Evolutionary conservation across 169 alveolate species (phyloP).

Genomic region (Plasmodium berghei): DNA sequence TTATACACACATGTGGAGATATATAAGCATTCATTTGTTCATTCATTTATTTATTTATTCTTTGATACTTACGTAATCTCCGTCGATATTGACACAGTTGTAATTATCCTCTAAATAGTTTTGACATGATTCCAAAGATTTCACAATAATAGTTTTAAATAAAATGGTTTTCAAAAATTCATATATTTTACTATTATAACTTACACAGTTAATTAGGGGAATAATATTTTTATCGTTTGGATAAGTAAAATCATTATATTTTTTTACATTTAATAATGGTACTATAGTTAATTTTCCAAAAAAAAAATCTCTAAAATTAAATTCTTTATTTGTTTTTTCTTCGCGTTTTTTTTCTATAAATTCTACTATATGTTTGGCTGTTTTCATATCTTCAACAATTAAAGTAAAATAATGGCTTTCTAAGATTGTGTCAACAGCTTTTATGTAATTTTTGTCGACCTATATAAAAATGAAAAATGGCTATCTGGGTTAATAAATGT

Average conservation of each 20-base stretch:
- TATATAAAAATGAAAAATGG: background rate
- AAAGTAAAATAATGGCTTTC: conserved; percentile 68
- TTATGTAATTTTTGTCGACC: conserved; percentile 66
- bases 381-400: conserved; percentile 69
- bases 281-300: conserved; percentile 73
- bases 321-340: conserved; percentile 67
- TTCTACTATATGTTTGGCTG: conserved; percentile 70
- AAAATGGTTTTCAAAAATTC: conserved; percentile 66
- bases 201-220: conserved; percentile 75
- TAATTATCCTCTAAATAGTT: conserved; percentile 60
- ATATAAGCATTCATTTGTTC: background rate
- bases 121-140: conserved; percentile 63
- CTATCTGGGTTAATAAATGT: background rate
- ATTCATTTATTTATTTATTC: background rate
- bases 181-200: conserved; percentile 58
- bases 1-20: background rate
- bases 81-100: conserved; percentile 72
- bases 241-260: conserved; percentile 44
- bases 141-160: conserved; percentile 71
- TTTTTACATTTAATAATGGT: conserved; percentile 63
- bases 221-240: conserved; percentile 67
- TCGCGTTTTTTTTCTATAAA: conserved; percentile 71
- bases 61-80: conserved; percentile 63
- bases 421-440: conserved; percentile 66
- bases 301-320: conserved; percentile 58